Conservation (phyloP, 140 eudicot species). For the Senecio squalidus region DNA sequence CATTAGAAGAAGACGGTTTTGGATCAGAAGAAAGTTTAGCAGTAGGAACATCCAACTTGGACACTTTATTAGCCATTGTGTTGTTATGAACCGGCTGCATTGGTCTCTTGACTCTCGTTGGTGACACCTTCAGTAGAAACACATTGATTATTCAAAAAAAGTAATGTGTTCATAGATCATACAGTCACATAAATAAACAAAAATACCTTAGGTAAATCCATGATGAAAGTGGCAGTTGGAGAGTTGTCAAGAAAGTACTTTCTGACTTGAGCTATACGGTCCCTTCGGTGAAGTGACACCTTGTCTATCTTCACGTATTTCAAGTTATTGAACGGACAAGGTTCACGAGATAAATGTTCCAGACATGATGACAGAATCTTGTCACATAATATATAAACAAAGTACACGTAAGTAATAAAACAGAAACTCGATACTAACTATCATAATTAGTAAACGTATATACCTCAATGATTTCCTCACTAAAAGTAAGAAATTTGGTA, state of each 20-base stretch:
- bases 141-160: no score
- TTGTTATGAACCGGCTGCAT: constrained; percentile 1
- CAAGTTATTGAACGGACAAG: constrained; percentile 3
- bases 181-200: neutral
- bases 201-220: constrained; percentile 16
- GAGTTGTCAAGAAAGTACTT: constrained; percentile 24
- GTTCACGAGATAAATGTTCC: neutral
- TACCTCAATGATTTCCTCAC: neutral
- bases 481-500: neutral
- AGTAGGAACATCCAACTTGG: neutral
- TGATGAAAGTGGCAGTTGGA: constrained; percentile 10
- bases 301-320: constrained; percentile 4
- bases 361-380: constrained; percentile 5
- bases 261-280: neutral
- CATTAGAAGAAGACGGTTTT: no score
- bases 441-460: neutral
- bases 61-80: constrained; percentile 9
- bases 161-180: no score
- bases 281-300: neutral
- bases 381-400: constrained; percentile 4
- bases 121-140: no score
- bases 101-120: no score
- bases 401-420: neutral
- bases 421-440: neutral
- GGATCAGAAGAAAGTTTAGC: no score